Evolutionary conservation across 306 rosid genomes (phyloP), one percentile per base, ranked within the genome.

Genomic region (Prunus salicina): DNA sequence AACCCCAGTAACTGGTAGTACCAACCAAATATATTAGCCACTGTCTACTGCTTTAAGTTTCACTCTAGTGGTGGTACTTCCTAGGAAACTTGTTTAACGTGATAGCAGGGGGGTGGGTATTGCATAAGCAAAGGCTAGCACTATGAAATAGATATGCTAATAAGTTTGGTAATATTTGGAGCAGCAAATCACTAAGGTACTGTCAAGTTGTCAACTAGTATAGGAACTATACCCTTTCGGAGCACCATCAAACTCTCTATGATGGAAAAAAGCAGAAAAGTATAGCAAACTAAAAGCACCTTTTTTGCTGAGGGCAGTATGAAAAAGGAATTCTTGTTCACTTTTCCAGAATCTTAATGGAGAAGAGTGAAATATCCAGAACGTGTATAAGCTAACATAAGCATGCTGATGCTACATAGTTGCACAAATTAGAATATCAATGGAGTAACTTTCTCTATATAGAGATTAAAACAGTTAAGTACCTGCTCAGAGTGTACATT

Each of bases 401-500:
- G 24, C 67, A 20, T 20, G 18, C 27, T 66, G 8, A 24, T 20
- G 34, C 55, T 52, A 18, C 41, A 51, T 22, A 27, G 52, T 20
- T 60, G 67, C 67, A 38, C 67, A 56, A 38, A 38, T 27, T 72
- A 8, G 11, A 56, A 11, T 70, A 41, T 22, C 67, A 25, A 74
- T 8, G 51, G 53, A 78, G 67, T 20, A 24, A 63, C 64, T 82
- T 74, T 68, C 76, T 76, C 38, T n/a, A 56, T 61, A 64, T 76
- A 62, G 38, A 79, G 6, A 65, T 61, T 13, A 25, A 65, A 63
- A 69, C 25, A 55, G 43, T 22, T 63, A 77, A 11, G 75, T 88
- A 95, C 99, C 97, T 81, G 75, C 75, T 83, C 75, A 0, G 79
- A 64, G 71, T 83, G 87, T 73, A 69, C 46, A 60, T 82, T 83